Evolutionary conservation across 2,329 filamentous ascomycete species (phyloP).

Genomic region (Massarina eburnea): DNA sequence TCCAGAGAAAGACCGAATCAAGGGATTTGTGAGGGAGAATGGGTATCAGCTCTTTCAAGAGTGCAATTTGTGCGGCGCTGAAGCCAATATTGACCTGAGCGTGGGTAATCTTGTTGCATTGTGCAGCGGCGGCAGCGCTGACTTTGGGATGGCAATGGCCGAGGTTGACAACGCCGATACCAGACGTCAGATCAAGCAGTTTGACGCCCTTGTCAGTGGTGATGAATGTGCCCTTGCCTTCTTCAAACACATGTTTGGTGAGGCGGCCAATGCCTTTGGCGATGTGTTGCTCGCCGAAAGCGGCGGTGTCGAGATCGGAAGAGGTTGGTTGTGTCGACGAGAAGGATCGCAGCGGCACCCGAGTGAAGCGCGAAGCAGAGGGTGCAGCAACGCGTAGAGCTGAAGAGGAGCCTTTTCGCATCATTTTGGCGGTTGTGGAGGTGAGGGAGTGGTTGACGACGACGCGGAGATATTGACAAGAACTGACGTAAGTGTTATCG

Average conservation of each 20-base stretch:
- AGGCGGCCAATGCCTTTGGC: slow-evolving; percentile 34
- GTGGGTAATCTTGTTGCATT: slow-evolving; percentile 34
- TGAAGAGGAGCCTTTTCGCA: background rate
- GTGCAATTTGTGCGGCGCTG: slow-evolving; percentile 29
- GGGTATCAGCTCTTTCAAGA: slow-evolving; percentile 29
- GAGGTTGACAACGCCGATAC: slow-evolving; percentile 33
- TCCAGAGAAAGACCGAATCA: slow-evolving; percentile 34
- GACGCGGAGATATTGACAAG: no score
- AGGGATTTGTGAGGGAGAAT: slow-evolving; percentile 31
- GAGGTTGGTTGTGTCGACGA: background rate
- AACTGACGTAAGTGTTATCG: no score
- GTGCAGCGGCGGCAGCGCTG: slow-evolving; percentile 30
- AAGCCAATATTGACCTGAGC: slow-evolving; percentile 35
- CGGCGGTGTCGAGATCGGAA: slow-evolving; percentile 22
- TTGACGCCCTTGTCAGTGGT: slow-evolving; percentile 35
- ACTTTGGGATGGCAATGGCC: slow-evolving; percentile 36
- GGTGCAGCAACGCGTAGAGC: background rate
- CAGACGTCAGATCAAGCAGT: slow-evolving; percentile 32
- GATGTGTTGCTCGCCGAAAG: slow-evolving; percentile 32
- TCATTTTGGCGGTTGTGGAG: no score
- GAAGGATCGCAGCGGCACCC: background rate
- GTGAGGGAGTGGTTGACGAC: no score
- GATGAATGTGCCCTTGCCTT: slow-evolving; percentile 31
- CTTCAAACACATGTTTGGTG: slow-evolving; percentile 34
- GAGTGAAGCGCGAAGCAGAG: background rate